These are phyloP conservation scores for Cyclostephanos tholiformis DNA, from an alignment of 108 stramenopile genomes.

Conservation along the genomic window DNA sequence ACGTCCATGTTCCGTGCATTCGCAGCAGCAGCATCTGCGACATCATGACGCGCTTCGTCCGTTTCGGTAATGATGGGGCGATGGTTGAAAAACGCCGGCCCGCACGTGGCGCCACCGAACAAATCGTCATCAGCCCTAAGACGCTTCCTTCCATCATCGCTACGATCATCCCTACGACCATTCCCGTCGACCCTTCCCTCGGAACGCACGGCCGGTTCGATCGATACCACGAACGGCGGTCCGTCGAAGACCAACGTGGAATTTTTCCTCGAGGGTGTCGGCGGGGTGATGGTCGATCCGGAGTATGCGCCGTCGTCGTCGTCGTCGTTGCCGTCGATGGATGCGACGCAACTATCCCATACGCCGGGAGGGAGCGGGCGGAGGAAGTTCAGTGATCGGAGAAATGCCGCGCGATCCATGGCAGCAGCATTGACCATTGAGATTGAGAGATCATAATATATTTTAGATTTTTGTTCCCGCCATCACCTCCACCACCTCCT, in stretches of 20 bases:
- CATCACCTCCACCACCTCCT: too few relatives aligned
- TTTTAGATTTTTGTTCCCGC: too few relatives aligned
- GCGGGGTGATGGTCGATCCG: constrained; percentile 29
- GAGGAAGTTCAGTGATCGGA: constrained; percentile 33
- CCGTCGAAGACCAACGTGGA: constrained; percentile 8
- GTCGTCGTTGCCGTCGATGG: background rate
- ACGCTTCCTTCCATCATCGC: background rate
- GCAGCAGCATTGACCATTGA: too few relatives aligned
- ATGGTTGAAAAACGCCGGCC: constrained; percentile 21
- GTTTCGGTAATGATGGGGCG: background rate
- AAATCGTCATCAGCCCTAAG: background rate
- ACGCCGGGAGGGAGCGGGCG: constrained; percentile 25
- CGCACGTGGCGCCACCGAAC: background rate
- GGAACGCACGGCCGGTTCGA: constrained; percentile 14
- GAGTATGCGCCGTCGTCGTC: constrained; percentile 16
- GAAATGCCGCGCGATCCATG: constrained; percentile 46
- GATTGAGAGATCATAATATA: too few relatives aligned
- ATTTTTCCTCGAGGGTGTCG: constrained; percentile 19
- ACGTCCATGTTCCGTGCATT: background rate
- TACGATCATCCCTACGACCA: background rate
- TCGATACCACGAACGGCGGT: constrained; percentile 24
- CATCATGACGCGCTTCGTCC: background rate
- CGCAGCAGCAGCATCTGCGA: background rate
- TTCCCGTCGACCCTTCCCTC: background rate
- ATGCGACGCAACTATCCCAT: constrained; percentile 10